phyloP scores from a whole-genome alignment of 805 yeast genomes.

The Clavispora asparagi region DNA sequence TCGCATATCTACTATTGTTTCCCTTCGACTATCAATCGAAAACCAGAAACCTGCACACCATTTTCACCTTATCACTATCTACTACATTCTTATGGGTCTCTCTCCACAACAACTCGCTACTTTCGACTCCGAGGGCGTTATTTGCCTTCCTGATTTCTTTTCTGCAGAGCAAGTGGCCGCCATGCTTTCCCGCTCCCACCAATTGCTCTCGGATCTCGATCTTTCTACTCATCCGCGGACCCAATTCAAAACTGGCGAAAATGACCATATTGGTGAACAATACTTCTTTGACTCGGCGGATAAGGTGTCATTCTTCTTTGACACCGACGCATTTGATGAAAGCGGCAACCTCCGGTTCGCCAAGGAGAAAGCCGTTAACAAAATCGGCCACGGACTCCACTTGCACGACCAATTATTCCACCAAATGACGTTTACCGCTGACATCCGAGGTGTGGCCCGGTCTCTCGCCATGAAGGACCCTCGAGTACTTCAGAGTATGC shows the following conservation, averaged over 20 bases:
- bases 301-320: slow-evolving; percentile 65
- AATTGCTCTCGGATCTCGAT: slow-evolving; percentile 46
- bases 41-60: not conserved
- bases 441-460: slow-evolving; percentile 47
- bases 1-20: too few species aligned
- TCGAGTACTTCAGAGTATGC: slow-evolving; percentile 71
- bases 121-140: slow-evolving; percentile 55
- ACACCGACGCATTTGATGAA: slow-evolving; percentile 59
- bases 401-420: slow-evolving; percentile 46
- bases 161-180: slow-evolving; percentile 32
- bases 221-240: slow-evolving; percentile 60
- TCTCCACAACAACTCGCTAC: slow-evolving; percentile 44
- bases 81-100: slow-evolving; percentile 18
- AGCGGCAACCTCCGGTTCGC: slow-evolving; percentile 49
- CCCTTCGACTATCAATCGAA: too few species aligned
- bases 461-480: slow-evolving; percentile 58
- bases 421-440: slow-evolving; percentile 45
- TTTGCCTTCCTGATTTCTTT: slow-evolving; percentile 55
- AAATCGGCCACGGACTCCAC: slow-evolving; percentile 77
- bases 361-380: slow-evolving; percentile 57
- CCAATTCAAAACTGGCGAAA: slow-evolving; percentile 56
- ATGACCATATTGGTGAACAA: slow-evolving; percentile 65
- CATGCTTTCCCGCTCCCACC: slow-evolving; percentile 40
- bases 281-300: slow-evolving; percentile 68
- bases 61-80: not conserved